phyloP scores from a whole-genome alignment of 805 yeast genomes.

The Saccharomycopsis javanensis region DNA sequence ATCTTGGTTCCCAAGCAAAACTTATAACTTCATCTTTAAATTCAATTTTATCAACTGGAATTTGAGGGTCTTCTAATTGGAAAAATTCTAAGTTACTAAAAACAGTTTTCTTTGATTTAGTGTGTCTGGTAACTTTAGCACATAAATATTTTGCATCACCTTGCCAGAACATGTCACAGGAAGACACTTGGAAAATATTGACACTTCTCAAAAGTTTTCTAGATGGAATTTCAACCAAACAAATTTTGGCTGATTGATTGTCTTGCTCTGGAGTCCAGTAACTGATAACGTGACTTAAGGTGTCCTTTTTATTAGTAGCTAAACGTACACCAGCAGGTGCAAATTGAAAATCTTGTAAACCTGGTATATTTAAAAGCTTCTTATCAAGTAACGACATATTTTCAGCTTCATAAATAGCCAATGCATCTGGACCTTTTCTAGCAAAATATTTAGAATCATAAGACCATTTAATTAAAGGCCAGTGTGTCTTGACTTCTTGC shows the following conservation, averaged over 20 bases:
- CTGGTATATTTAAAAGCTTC: conserved; percentile 74
- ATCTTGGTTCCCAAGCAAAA: conserved; percentile 94
- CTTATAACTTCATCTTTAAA: conserved; percentile 78
- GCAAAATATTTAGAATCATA: conserved; percentile 88
- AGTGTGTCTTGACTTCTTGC: conserved; percentile 44
- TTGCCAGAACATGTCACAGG: conserved; percentile 92
- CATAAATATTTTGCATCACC: conserved; percentile 73
- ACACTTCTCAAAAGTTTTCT: conserved; percentile 80
- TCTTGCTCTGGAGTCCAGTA: conserved; percentile 95
- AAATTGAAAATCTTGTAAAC: conserved; percentile 85
- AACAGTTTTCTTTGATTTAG: conserved; percentile 85
- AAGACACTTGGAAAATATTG: conserved; percentile 89
- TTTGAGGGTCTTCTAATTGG: conserved; percentile 75
- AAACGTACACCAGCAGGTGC: conserved; percentile 81
- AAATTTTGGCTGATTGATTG: conserved; percentile 92
- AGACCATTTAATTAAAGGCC: conserved; percentile 98
- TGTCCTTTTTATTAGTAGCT: conserved; percentile 42
- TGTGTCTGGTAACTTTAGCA: conserved; percentile 94
- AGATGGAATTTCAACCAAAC: conserved; percentile 79
- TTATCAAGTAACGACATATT: conserved; percentile 76
- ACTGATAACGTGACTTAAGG: conserved; percentile 59
- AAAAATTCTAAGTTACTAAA: conserved; percentile 90
- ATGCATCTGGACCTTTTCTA: conserved; percentile 85
- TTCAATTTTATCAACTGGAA: conserved; percentile 93
- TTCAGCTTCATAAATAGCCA: conserved; percentile 78